A percentile compares a stretch with the other conserved stretches of the same genome.
Evolutionary conservation across 2,329 filamentous ascomycete genomes (phyloP).

Genomic region (Pseudogymnoascus verrucosus): DNA sequence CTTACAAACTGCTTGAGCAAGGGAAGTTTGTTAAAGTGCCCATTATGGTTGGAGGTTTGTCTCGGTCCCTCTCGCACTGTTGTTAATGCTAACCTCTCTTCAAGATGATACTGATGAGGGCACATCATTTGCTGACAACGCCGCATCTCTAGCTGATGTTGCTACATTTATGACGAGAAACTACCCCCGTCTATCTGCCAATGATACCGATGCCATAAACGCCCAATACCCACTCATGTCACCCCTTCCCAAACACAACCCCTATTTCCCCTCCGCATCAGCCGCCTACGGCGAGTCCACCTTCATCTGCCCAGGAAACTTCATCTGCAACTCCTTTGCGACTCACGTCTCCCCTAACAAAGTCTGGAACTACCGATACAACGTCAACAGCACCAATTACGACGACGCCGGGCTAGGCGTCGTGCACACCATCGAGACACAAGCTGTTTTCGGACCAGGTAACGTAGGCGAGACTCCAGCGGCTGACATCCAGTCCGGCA

Average conservation of each 20-base stretch:
- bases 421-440: constrained; percentile 30
- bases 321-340: constrained; percentile 30
- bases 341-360: constrained; percentile 26
- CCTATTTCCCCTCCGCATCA: constrained; percentile 34
- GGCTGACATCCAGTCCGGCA: constrained; percentile 19
- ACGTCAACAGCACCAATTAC: constrained; percentile 33
- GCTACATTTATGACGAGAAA: constrained; percentile 31
- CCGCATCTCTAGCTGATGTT: constrained; percentile 25
- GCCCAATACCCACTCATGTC: constrained; percentile 25
- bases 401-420: constrained; percentile 31
- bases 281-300: constrained; percentile 40
- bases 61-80: not conserved
- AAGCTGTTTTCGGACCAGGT: constrained; percentile 32
- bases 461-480: constrained; percentile 19
- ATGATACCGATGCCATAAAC: constrained; percentile 25
- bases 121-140: constrained; percentile 43
- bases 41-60: constrained; percentile 32
- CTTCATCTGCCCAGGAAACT: constrained; percentile 39
- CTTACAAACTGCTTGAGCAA: constrained; percentile 29
- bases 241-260: constrained; percentile 25
- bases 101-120: constrained; percentile 46
- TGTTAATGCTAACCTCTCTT: not conserved
- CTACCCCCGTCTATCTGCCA: constrained; percentile 28
- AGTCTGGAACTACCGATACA: constrained; percentile 41
- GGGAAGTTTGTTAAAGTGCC: constrained; percentile 34